Conservation (phyloP, 768 basidiomycete genomes). For the Gyrodon lividus region DNA sequence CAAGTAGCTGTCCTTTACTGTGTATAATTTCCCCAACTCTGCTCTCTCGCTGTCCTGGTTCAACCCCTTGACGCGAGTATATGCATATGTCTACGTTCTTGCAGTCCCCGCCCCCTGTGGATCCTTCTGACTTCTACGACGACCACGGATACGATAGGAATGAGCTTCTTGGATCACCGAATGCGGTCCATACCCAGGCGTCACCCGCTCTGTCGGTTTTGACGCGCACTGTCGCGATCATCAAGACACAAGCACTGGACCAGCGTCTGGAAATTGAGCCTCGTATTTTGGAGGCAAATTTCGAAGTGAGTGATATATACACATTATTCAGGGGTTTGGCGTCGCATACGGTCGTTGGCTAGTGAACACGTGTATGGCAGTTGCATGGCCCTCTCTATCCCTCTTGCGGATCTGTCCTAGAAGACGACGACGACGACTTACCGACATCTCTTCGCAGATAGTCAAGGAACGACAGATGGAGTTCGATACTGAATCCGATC, state of each 20-base stretch:
- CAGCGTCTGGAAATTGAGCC: slow-evolving; percentile 80
- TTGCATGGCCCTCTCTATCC: neutral
- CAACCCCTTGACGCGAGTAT: slow-evolving; percentile 5
- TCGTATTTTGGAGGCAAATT: slow-evolving; percentile 74
- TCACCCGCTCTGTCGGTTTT: slow-evolving; percentile 12
- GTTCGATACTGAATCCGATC: slow-evolving; percentile 81
- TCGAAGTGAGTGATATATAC: slow-evolving; percentile 56
- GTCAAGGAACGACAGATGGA: slow-evolving; percentile 89
- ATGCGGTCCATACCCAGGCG: slow-evolving; percentile 1
- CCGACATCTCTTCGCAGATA: slow-evolving; percentile 47
- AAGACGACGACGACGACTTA: slow-evolving; percentile 14
- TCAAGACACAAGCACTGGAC: slow-evolving; percentile 74
- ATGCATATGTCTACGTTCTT: slow-evolving; percentile 21
- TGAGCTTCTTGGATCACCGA: slow-evolving; percentile 3
- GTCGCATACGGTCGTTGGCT: neutral
- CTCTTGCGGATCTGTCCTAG: slow-evolving; percentile 16
- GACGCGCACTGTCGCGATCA: slow-evolving; percentile 78
- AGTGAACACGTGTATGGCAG: slow-evolving; percentile 6
- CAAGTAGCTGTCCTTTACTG: slow-evolving; percentile 17
- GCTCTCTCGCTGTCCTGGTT: neutral
- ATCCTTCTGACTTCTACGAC: slow-evolving; percentile 19
- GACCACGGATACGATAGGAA: slow-evolving; percentile 3
- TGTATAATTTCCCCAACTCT: slow-evolving; percentile 17
- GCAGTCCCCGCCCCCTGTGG: slow-evolving; percentile 12
- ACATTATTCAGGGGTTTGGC: slow-evolving; percentile 6